Evolutionary conservation across 202 grass and related monocot genomes (phyloP).

Genomic region (Panicum hallii): DNA sequence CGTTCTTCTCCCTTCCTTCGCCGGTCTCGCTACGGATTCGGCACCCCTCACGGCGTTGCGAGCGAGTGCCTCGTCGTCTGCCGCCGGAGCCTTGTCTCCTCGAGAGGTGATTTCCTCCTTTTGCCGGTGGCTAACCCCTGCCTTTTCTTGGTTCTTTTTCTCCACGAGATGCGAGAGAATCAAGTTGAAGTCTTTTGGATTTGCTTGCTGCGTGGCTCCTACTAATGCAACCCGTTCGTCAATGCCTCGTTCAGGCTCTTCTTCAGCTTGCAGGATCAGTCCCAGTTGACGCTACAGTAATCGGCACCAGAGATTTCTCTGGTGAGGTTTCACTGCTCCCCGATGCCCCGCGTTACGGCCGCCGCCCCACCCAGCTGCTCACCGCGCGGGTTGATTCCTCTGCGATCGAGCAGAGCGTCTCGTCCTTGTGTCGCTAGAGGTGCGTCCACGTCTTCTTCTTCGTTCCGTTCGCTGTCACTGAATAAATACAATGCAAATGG

Average conservation of each 20-base stretch:
- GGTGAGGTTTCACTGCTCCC: neutral
- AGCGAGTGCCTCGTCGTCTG: no score
- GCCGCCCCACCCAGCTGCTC: neutral
- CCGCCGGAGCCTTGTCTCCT: no score
- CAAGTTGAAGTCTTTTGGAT: neutral
- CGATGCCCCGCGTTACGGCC: neutral
- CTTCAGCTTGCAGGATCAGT: neutral
- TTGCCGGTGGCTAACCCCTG: no score
- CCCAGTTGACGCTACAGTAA: neutral
- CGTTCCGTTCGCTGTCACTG: neutral
- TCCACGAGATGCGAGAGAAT: neutral
- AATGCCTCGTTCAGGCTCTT: no score
- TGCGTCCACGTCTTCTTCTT: neutral
- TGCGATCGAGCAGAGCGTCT: neutral
- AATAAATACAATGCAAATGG: neutral
- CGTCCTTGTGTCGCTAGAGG: conserved; percentile 11
- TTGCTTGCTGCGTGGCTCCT: neutral
- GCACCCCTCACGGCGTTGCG: no score
- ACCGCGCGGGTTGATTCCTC: neutral
- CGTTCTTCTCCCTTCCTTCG: no score
- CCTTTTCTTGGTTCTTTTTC: no score
- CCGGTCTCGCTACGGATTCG: no score
- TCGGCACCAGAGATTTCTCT: neutral
- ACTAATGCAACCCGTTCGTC: neutral
- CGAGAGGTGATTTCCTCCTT: no score